phyloP scores from a whole-genome alignment of 257 asterid genomes.

The Solanum bukasovii region DNA sequence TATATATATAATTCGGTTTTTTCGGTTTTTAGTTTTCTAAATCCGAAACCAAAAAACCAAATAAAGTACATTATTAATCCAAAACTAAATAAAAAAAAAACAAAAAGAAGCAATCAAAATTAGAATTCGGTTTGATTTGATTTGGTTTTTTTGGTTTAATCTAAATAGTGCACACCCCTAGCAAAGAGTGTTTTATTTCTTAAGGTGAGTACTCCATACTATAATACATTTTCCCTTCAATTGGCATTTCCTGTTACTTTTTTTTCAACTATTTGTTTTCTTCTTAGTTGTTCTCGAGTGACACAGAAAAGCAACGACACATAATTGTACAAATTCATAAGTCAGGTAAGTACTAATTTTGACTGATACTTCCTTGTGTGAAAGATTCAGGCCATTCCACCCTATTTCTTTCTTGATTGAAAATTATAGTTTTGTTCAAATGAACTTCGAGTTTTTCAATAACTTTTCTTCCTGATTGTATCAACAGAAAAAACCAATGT shows the following conservation, averaged over 20 bases:
- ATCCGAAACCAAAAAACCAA: background rate
- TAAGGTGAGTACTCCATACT: background rate
- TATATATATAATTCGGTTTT: no score
- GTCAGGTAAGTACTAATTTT: background rate
- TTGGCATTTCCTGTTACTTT: background rate
- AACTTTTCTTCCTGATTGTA: background rate
- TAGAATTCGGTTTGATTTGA: background rate
- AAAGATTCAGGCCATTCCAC: background rate
- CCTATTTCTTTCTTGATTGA: background rate
- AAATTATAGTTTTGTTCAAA: background rate
- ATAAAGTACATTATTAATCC: background rate
- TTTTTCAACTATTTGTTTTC: no score
- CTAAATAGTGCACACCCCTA: background rate
- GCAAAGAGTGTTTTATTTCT: background rate
- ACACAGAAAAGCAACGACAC: no score
- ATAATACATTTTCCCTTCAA: background rate
- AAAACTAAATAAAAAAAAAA: background rate
- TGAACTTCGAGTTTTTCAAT: no score
- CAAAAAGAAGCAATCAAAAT: no score
- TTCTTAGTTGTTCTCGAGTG: background rate
- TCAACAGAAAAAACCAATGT: background rate
- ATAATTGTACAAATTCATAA: background rate
- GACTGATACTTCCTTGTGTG: background rate
- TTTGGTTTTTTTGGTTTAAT: no score
- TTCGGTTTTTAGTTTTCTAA: no score